Base-by-base conservation (phyloP, 805 yeast species). In the Barnettozyma populi region DNA sequence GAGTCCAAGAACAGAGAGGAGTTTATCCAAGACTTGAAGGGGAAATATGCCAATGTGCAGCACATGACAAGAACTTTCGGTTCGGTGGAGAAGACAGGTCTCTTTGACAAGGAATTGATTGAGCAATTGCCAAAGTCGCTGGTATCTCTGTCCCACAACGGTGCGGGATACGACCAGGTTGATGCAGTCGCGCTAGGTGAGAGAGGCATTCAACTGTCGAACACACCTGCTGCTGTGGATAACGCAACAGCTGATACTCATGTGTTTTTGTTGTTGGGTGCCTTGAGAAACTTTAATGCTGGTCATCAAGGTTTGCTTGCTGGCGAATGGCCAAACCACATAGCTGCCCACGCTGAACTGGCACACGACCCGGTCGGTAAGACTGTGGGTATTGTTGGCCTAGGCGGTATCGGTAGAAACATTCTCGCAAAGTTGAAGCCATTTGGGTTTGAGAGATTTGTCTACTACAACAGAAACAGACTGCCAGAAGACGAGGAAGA, bases 341-440 rank as follows among this genome's bases (percentile, higher is more conserved):
- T 79, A 0, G 73, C 75, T 23, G 68, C 78, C 32, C 85, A 83
- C 2, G 76, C 82, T 1, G 75, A 80, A 7, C 66, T 80, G 41
- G 95, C 95, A 7, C 76, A 76, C 59, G 90, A 84, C 59, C 95
- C 95, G 16, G 80, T 73, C 52, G 88, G 87, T 8, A 83, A 84
- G 60, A 73, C 73, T 18, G 82, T 89, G 20, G 96, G 96, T 43
- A 81, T 89, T 46, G 70, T 85, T 45, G 96, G 96, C 14, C 75
- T 89, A 78, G 96, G 96, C 31, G 95, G 95, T 32, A 88, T 89
- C 66, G 96, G 96, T 41, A 78, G 90, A 49, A 86, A 87, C 27
- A 80, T 89, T 45, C 74, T 88, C 46, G 79, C 80, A 54, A 76
- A 92, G 56, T 72, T 86, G 52, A 66, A 68, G 54, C 90, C 92